Evolutionary conservation across 257 asterid species (phyloP), one percentile per base, ranked within the genome.

Genomic region (Nyctanthes arbortristis): DNA sequence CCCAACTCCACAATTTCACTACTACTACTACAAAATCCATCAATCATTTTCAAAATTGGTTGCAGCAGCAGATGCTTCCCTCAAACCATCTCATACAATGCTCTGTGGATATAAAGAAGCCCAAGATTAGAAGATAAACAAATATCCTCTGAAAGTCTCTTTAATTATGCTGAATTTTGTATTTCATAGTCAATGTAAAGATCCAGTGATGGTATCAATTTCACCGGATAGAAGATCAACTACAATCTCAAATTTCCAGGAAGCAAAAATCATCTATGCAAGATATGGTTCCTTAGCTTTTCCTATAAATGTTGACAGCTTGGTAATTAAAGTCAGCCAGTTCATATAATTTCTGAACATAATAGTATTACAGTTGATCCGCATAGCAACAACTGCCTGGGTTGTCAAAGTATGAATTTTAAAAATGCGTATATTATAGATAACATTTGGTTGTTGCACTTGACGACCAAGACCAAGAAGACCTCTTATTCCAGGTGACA

Each of bases 1-100:
- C 70, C 47, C 72, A 83, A 45, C 79, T 90, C 96, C 33, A 80
- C 78, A 60, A 91, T 89, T 78, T 91, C 97, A 75, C 78, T 81
- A 61, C 79, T 75, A 61, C 79, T 75, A 32, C 84, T 74, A 56
- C 75, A 62, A 68, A 80, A 70, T 30, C 71, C 65, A 56, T 64
- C 72, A 85, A 73, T 82, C 72, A 66, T 74, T 67, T 36, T 78
- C 57, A 35, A 67, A 68, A 33, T 35, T 59, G 13, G 71, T 58
- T 27, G 71, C 55, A 68, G 65, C 47, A 76, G 56, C 30, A 54
- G 61, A 70, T 62, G 61, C 64, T 66, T 72, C 61, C 63, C 28
- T 59, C 72, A 82, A 58, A 85, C 80, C 79, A 78, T 82, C 69
- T 71, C 78, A 36, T 82, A 73, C 59, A n/a, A 63, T 55, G 72